phyloP scores from a whole-genome alignment of 2,329 filamentous ascomycete genomes.

The Cladophialophora immunda region DNA sequence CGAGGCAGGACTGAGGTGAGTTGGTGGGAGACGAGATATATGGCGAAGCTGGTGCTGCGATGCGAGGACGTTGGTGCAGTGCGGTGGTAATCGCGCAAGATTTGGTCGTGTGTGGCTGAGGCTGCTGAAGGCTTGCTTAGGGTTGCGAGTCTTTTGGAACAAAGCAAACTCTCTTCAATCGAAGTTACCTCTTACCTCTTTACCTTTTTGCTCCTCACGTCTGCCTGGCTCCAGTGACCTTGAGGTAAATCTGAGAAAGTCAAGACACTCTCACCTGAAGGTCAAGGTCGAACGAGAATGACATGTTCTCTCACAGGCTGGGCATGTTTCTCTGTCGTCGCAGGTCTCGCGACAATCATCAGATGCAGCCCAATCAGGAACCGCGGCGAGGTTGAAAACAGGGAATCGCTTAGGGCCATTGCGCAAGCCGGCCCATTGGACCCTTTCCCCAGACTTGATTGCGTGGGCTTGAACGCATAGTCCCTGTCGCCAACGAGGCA shows the following conservation, averaged over 20 bases:
- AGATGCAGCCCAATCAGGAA: background rate
- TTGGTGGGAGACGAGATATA: background rate
- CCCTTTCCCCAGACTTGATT: slow-evolving; percentile 13
- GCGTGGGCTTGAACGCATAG: slow-evolving; percentile 24
- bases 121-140: background rate
- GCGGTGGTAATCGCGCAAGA: background rate
- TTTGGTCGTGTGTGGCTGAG: background rate
- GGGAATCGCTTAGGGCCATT: background rate
- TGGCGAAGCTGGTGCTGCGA: background rate
- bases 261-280: background rate
- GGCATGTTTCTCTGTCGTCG: background rate
- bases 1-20: background rate
- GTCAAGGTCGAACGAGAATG: background rate
- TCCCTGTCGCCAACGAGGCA: background rate
- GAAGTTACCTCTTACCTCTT: no score
- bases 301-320: background rate
- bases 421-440: background rate
- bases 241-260: background rate
- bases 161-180: background rate
- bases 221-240: background rate
- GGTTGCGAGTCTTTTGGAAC: background rate
- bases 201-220: background rate
- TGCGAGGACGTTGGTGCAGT: background rate
- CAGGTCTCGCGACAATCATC: background rate
- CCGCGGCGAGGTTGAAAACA: background rate